A percentile compares a stretch with the other conserved stretches of the same genome.
phyloP scores from a whole-genome alignment of 2,329 filamentous ascomycete species.

The Bipolaris victoriae region DNA sequence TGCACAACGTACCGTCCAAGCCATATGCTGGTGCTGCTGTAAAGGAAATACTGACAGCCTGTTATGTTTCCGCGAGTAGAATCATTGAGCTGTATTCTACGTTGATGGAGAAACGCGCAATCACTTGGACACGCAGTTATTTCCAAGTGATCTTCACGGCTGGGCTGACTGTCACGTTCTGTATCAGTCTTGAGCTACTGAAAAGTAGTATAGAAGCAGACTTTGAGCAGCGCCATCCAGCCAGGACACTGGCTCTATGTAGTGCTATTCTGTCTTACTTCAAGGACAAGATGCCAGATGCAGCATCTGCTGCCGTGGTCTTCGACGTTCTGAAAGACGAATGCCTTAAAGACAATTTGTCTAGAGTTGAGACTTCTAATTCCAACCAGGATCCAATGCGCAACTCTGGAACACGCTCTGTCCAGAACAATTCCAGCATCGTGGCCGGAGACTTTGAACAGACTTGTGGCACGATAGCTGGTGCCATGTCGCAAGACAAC shows the following conservation, averaged over 20 bases:
- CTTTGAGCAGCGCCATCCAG: not conserved
- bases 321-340: constrained; percentile 37
- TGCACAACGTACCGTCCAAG: constrained; percentile 45
- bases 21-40: constrained; percentile 4
- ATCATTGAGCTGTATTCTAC: constrained; percentile 50
- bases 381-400: not conserved
- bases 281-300: constrained; percentile 34
- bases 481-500: not conserved
- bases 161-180: constrained; percentile 41
- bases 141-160: constrained; percentile 58
- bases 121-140: constrained; percentile 57
- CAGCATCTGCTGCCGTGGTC: constrained; percentile 32
- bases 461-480: no score
- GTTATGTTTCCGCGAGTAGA: constrained; percentile 46
- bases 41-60: constrained; percentile 27
- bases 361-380: not conserved
- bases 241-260: constrained; percentile 19
- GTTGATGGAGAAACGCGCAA: constrained; percentile 45
- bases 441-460: no score
- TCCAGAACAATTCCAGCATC: not conserved
- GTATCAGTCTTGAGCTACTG: constrained; percentile 34
- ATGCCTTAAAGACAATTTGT: constrained; percentile 15
- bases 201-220: constrained; percentile 14
- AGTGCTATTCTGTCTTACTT: constrained; percentile 31
- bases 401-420: not conserved